Evolutionary conservation across 2,329 filamentous ascomycete species (phyloP), one percentile per base, ranked within the genome.

Genomic region (Exophiala sp.): DNA sequence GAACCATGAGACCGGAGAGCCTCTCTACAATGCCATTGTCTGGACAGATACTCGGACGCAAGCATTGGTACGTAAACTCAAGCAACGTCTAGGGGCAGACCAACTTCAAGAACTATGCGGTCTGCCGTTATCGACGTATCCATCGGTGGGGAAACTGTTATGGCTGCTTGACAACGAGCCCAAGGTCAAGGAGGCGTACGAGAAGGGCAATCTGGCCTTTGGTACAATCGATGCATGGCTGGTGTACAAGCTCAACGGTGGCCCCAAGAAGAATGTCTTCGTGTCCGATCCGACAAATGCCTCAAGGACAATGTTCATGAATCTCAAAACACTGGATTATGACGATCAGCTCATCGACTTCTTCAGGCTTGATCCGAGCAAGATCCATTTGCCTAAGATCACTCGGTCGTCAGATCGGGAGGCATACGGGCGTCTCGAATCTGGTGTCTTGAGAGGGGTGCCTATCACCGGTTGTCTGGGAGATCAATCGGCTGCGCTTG

Each of bases 241-340:
- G 51, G 78, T 95, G 44, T 95, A 88, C 71, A 82, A 83, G 60
- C 78, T 95, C 42, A 73, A 94, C 63, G 88, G 86, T 48, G 83
- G 41, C n/a, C 75, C 73, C 24, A 74, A 80, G 51, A 80, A 77
- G 43, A 78, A 83, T 48, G 69, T 89, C 34, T 83, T 87, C 63
- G 87, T 95, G 50, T 93, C 89, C 0, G 89, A 95, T 66, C 81
- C 84, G 40, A 88, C 86, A 53, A 95, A 95, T 66, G 89, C 89
- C 18, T 90, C 86, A 47, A 77, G 89, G 63, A 95, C 88, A 54
- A 94, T 94, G 88, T 93, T 95, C 68, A 90, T 94, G 84, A 88
- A 95, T 69, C 75, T 95, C 44, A 77, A 82, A 60, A 90, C 83
- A 6, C 75, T 88, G 52, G 68, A 90, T 62, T 95, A 94, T 68